Base-by-base conservation (phyloP, 2,329 filamentous ascomycete genomes). In the Aureobasidium sp. region DNA sequence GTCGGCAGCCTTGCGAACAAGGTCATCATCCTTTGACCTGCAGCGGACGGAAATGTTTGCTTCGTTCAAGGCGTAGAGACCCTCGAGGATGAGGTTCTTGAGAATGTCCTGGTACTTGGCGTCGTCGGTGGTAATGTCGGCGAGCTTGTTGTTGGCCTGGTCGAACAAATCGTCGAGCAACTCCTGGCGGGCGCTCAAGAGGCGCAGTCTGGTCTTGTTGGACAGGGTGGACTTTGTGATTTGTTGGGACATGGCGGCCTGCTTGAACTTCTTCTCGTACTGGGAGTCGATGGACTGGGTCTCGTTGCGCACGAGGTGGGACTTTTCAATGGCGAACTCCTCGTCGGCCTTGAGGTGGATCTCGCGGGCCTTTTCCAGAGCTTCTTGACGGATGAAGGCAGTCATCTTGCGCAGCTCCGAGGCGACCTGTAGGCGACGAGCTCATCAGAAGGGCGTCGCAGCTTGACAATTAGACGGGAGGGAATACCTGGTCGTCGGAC, bases 391-490 rank as follows among this genome's bases (percentile, higher is more conserved):
- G 86, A 99, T 99, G 85, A 99, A 99, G 74, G 92, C 93, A 64
- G 94, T 97, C 94, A 99, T 99, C 85, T 99, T 99, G 83, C 90
- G 92, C 79, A 99, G 90, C 86, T 99, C 94, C 79, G 90, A 87
- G 79, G 90, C 87, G 83, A 99, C 94, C 91, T 97, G 75, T 40
- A 31, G 50, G 17, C 17, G 48, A 52, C 39, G 59, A 33, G 44
- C 17, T 58, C 65, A 67, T 65, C 60, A 68, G 69, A 69, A 67
- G 39, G 22, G 27, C 19, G 45, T 59, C 42, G 45, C 33, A 22
- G 19, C 27, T 27, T 11, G 48, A 47, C n/a, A 37, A 27, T 3
- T 22, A n/a, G 27, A 22, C 39, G 24, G 29, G 24, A 40, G 29
- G 27, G 17, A 3, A n/a, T 85, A 94, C 91, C 88, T 96, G 91